A percentile compares a stretch with the other conserved stretches of the same genome.
Conservation (phyloP, 345 rosid species). For the Trapa incisa region DNA sequence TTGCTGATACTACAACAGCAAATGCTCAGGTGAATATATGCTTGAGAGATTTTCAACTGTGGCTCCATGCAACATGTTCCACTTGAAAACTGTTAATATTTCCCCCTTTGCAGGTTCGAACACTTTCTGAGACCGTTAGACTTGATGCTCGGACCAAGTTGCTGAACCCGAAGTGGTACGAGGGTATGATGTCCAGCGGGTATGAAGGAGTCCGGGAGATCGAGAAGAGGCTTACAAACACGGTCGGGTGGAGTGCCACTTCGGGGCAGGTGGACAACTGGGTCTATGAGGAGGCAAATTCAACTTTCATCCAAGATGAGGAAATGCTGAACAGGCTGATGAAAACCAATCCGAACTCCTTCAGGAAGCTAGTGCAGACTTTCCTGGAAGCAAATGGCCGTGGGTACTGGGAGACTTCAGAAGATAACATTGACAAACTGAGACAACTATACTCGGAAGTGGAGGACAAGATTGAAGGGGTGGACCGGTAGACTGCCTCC, state of each 20-base stretch:
- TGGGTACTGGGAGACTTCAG: conserved; percentile 90
- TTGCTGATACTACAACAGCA: conserved; percentile 95
- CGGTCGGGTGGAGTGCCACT: conserved; percentile 99
- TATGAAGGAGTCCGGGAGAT: conserved; percentile 97
- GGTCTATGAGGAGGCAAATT: conserved; percentile 96
- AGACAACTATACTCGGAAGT: conserved; percentile 84
- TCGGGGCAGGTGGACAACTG: conserved; percentile 98
- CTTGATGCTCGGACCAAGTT: conserved; percentile 88
- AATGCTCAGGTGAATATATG: conserved; percentile 63
- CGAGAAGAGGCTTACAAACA: conserved; percentile 86
- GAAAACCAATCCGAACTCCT: conserved; percentile 83
- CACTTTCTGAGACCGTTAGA: conserved; percentile 77
- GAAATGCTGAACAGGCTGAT: conserved; percentile 81
- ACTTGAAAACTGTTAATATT: not conserved
- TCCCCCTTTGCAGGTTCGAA: conserved; percentile 46
- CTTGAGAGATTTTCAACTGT: not conserved
- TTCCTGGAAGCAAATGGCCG: conserved; percentile 98
- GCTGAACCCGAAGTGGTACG: conserved; percentile 96
- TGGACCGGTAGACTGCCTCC: conserved; percentile 41
- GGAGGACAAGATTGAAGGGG: conserved; percentile 97
- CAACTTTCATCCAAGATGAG: conserved; percentile 89
- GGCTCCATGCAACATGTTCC: not conserved
- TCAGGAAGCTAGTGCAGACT: conserved; percentile 87
- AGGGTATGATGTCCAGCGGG: conserved; percentile 94
- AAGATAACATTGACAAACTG: conserved; percentile 68